Evolutionary conservation across 2,329 filamentous ascomycete genomes (phyloP).

Genomic region (Escovopsis weberi): DNA sequence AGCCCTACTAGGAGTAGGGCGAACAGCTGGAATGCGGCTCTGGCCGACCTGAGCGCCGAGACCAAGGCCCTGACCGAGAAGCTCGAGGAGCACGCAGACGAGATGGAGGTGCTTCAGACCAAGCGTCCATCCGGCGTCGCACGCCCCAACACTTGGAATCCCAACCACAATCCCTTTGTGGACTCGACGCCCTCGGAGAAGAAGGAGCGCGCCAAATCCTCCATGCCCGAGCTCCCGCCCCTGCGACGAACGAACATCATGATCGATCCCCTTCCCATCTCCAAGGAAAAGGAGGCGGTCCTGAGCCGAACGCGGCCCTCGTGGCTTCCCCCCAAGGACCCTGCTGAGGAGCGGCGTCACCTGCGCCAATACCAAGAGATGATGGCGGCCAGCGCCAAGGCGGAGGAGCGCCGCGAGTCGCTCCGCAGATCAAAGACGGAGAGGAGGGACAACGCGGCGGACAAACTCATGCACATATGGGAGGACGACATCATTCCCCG

Average conservation of each 20-base stretch:
- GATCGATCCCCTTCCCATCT: constrained; percentile 72
- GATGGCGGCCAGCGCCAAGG: constrained; percentile 51
- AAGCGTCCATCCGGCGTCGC: constrained; percentile 15
- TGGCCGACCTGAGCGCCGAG: constrained; percentile 55
- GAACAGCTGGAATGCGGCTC: constrained; percentile 61
- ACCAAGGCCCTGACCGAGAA: constrained; percentile 63
- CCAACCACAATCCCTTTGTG: constrained; percentile 15
- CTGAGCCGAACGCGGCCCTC: constrained; percentile 67
- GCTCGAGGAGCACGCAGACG: constrained; percentile 63
- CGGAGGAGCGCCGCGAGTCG: constrained; percentile 44
- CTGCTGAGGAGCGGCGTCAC: constrained; percentile 80
- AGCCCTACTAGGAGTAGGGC: constrained; percentile 34
- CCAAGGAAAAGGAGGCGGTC: constrained; percentile 75
- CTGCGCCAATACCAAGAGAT: constrained; percentile 74
- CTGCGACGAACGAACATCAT: constrained; percentile 63
- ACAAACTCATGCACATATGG: constrained; percentile 50
- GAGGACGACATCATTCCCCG: constrained; percentile 62
- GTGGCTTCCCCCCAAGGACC: constrained; percentile 77
- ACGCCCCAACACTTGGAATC: constrained; percentile 28
- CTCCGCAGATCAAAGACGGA: constrained; percentile 35
- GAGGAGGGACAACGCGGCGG: constrained; percentile 38
- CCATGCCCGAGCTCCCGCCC: constrained; percentile 55
- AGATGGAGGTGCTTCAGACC: constrained; percentile 29
- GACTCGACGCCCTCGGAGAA: constrained; percentile 21
- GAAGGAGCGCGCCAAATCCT: constrained; percentile 45